Base-by-base conservation (phyloP, 169 alveolate genomes). In the Plasmodium ovale region DNA sequence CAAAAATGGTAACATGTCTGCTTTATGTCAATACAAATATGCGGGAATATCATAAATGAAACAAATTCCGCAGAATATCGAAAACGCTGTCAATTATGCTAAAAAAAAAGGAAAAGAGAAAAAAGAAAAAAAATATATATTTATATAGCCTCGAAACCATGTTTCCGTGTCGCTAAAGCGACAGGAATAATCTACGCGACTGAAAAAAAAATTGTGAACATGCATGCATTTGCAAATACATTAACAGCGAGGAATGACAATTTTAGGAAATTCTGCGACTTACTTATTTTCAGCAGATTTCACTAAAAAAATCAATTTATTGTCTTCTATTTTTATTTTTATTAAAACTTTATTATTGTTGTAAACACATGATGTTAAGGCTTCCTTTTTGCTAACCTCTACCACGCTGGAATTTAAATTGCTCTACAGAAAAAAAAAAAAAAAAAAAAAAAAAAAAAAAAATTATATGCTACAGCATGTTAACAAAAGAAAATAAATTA, bases 221-320 rank as follows among this genome's bases (percentile, higher is more conserved):
- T 9, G 29, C 49, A 73, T 6, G 35, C 49, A 54, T 72, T 21
- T 42, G 12, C 39, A 53, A 19, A 49, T 10, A 53, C 56, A 31
- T n/a, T 3, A 21, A 58, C 25, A 2, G n/a, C n/a, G n/a, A n/a
- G n/a, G n/a, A n/a, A n/a, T n/a, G n/a, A n/a, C n/a, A n/a, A n/a
- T n/a, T n/a, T n/a, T n/a, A n/a, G n/a, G n/a, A n/a, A 25, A 12
- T n/a, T 12, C 53, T 35, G 27, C 19, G 49, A 23, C 90, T 82
- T 82, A 82, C 90, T 39, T 65, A 21, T 51, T 82, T 19, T 82
- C 90, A 25, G 53, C 60, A 39, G 90, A 82, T 59, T 82, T 82
- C 21, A 82, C 82, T 65, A 82, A 82, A 82, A 82, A 82, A 82
- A 37, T 58, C 21, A 82, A 82, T 82, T 82, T 82, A 39, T 65